These are phyloP conservation scores for Cyclanthera cordifolia DNA, from an alignment of 306 rosid genomes.

Conservation along the genomic window DNA sequence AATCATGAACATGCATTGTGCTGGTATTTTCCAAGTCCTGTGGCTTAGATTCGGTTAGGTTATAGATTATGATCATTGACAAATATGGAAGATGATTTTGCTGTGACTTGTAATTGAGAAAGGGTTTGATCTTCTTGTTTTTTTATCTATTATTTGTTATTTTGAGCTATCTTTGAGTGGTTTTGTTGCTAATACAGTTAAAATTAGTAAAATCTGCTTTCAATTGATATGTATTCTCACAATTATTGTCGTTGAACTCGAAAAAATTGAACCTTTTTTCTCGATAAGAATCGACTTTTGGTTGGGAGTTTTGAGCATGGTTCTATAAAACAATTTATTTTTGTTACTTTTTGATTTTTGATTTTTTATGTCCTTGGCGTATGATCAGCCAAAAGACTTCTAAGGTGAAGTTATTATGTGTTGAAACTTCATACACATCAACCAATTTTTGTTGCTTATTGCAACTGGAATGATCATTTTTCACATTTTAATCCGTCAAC, in stretches of 20 bases:
- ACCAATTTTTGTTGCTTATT: not conserved
- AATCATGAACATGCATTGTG: not conserved
- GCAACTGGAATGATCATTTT: not conserved
- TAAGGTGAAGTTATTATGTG: not conserved
- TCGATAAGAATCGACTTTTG: not conserved
- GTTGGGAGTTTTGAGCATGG: not conserved
- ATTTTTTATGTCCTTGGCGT: not conserved
- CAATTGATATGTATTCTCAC: too few relatives aligned
- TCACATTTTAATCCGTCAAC: constrained; percentile 17
- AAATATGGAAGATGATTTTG: not conserved
- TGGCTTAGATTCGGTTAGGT: not conserved
- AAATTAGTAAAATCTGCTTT: not conserved
- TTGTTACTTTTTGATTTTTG: too few relatives aligned
- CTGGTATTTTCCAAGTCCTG: not conserved
- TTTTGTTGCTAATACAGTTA: not conserved
- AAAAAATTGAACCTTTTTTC: too few relatives aligned
- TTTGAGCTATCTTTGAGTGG: not conserved
- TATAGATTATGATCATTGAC: not conserved
- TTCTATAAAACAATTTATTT: too few relatives aligned
- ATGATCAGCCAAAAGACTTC: not conserved
- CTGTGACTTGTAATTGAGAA: not conserved
- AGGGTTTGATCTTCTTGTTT: too few relatives aligned
- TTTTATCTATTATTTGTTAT: not conserved
- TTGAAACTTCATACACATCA: not conserved
- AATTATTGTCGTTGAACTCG: too few relatives aligned